Percentiles rank a stretch among this genome's conserved stretches.
These are phyloP conservation scores for Trichoderma virens DNA, from an alignment of 495 filamentous ascomycete species.

Conservation along the genomic window DNA sequence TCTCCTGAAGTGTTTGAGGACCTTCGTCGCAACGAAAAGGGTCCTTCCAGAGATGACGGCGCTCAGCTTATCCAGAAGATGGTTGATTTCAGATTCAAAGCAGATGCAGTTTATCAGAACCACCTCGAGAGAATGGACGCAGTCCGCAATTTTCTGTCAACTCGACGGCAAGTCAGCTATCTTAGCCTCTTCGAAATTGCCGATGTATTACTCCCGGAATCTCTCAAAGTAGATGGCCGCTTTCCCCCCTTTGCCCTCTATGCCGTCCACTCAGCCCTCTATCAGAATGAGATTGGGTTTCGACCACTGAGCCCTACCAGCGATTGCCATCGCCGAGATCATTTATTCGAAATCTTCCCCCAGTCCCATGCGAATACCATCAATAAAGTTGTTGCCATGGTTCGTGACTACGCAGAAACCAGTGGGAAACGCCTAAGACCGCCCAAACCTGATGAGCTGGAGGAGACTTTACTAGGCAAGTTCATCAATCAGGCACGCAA, in stretches of 20 bases:
- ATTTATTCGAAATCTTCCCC: constrained; percentile 31
- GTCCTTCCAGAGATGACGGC: constrained; percentile 46
- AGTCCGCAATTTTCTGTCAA: constrained; percentile 24
- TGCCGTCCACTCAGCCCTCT: constrained; percentile 57
- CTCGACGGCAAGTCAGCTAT: constrained; percentile 45
- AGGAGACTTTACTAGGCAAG: constrained; percentile 12
- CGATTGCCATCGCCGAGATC: constrained; percentile 26
- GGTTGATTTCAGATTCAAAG: constrained; percentile 37
- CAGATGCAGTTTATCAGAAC: constrained; percentile 45
- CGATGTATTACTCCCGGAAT: constrained; percentile 33
- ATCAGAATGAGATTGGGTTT: constrained; percentile 47
- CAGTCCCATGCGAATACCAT: constrained; percentile 20
- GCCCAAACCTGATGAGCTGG: not conserved
- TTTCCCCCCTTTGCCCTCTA: constrained; percentile 50
- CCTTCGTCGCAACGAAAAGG: constrained; percentile 37
- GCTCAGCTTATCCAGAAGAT: constrained; percentile 45
- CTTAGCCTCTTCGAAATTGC: constrained; percentile 60
- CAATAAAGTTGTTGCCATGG: constrained; percentile 20
- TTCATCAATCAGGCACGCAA: constrained; percentile 61
- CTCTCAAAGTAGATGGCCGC: constrained; percentile 37
- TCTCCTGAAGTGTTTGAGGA: constrained; percentile 17
- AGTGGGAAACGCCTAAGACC: constrained; percentile 10
- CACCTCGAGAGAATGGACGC: constrained; percentile 45
- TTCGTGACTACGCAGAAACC: constrained; percentile 27
- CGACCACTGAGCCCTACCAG: constrained; percentile 16